phyloP scores from a whole-genome alignment of 805 yeast genomes.

The Kuraishia molischiana region DNA sequence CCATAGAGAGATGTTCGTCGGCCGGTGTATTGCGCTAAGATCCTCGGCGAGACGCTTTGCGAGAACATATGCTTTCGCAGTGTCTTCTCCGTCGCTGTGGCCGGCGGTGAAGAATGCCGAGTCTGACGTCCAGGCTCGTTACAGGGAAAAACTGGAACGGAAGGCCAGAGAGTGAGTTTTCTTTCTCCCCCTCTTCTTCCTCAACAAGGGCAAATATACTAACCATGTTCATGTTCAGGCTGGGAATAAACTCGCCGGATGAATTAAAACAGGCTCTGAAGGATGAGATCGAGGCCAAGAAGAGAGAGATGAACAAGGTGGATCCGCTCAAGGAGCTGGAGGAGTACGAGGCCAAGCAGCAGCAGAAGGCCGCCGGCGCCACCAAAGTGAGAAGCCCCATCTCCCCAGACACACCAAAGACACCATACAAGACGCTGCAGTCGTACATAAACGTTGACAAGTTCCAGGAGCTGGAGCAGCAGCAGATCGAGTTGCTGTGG shows the following conservation, averaged over 20 bases:
- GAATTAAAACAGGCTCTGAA: slow-evolving; percentile 56
- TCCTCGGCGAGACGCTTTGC: too few species aligned
- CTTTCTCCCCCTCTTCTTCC: not conserved
- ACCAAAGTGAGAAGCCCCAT: slow-evolving; percentile 24
- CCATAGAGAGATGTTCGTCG: too few species aligned
- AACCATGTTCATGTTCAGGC: slow-evolving; percentile 3
- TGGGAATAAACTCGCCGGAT: slow-evolving; percentile 38
- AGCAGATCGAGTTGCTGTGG: slow-evolving; percentile 80
- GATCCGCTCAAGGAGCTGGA: slow-evolving; percentile 69
- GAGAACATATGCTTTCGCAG: too few species aligned
- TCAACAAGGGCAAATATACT: not conserved
- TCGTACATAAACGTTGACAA: slow-evolving; percentile 68
- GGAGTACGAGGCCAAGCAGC: slow-evolving; percentile 22
- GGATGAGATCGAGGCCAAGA: slow-evolving; percentile 46
- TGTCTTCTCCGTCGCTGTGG: too few species aligned
- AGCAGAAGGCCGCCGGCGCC: slow-evolving; percentile 10
- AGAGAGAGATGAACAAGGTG: slow-evolving; percentile 44
- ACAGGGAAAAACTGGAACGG: slow-evolving; percentile 28
- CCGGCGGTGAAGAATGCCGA: too few species aligned
- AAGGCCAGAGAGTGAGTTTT: slow-evolving; percentile 21
- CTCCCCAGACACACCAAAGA: slow-evolving; percentile 20
- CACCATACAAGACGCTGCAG: slow-evolving; percentile 62
- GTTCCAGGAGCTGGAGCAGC: slow-evolving; percentile 38
- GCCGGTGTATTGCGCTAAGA: too few species aligned
- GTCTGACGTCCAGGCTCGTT: slow-evolving; percentile 22